Base-by-base conservation (phyloP, 495 filamentous ascomycete genomes). In the Bacidia gigantensis region DNA sequence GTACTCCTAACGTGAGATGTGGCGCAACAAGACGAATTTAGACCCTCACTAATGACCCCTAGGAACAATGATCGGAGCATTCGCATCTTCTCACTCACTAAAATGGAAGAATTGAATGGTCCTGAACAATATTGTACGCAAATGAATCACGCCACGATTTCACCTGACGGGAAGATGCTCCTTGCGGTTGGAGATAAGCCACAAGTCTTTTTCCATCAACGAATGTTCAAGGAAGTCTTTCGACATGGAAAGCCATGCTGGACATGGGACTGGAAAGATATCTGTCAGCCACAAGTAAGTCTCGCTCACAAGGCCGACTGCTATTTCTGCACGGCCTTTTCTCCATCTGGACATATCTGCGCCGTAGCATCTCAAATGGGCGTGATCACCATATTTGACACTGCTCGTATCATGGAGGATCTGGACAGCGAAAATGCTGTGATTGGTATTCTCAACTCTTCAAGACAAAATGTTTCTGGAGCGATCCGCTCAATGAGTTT, bases 91-190 rank as follows among this genome's bases (percentile, higher is more conserved):
- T 82, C 82, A 29, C 71, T 97, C 7, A 72, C 79, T 12, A 72
- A 77, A 29, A 65, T 73, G 24, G 67, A 74, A 50, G 70, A 84
- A 50, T 65, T 89, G 38, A 77, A 83, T 35, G 73, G 80, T 46
- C 65, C 95, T 20, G 70, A 77, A 3, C 14, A 24, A 5, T 85
- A 89, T 53, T 79, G 83, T 38, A 80, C 84, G 56, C 80, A 77
- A 50, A 90, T 95, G 69, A 98, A 98, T 64, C 89, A 92, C 64
- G 86, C 89, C 3, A 80, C 88, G 18, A 81, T 98, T 41, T 95
- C 89, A 24, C 92, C 92, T 0, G 85, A 96, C 58, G 89, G 88
- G 0, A 74, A 71, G 39, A 65, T 93, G 17, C 75, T 97, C 3
- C 72, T 89, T 2, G 86, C 87, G 10, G 83, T 97, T 38, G 86